A percentile compares a stretch with the other conserved stretches of the same genome.
phyloP scores from a whole-genome alignment of 495 filamentous ascomycete genomes.

The Parathielavia hyrcaniae region DNA sequence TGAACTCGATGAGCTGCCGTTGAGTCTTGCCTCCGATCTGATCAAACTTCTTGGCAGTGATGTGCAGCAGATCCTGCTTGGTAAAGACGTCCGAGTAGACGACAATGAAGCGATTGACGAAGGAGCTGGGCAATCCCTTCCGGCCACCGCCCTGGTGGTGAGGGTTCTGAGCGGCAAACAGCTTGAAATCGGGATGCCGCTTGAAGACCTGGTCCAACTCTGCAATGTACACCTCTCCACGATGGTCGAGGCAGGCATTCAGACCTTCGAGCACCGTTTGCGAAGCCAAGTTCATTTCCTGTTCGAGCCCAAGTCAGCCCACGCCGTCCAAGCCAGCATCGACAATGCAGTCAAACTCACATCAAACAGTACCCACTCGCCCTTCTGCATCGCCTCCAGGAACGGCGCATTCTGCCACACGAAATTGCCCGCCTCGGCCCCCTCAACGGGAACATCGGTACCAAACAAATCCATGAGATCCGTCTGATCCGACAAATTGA shows the following conservation, averaged over 20 bases:
- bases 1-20: constrained; percentile 64
- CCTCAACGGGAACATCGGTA: constrained; percentile 91
- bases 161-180: constrained; percentile 97
- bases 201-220: constrained; percentile 91
- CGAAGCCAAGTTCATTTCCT: constrained; percentile 96
- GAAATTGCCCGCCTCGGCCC: constrained; percentile 78
- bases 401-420: constrained; percentile 95
- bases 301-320: constrained; percentile 9
- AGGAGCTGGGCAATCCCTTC: constrained; percentile 91
- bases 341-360: constrained; percentile 14
- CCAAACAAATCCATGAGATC: constrained; percentile 97
- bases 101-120: constrained; percentile 96
- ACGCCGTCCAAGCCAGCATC: background rate
- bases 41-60: constrained; percentile 72
- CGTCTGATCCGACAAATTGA: constrained; percentile 96
- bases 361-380: constrained; percentile 92
- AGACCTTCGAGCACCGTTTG: constrained; percentile 95
- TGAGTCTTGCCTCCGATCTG: constrained; percentile 50
- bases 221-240: constrained; percentile 90
- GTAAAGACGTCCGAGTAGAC: constrained; percentile 90
- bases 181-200: constrained; percentile 76
- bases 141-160: constrained; percentile 94
- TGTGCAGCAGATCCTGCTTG: constrained; percentile 69
- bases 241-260: constrained; percentile 95
- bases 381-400: constrained; percentile 88